Base-by-base conservation (phyloP, 179 eudicot species). In the Heliamphora pulchella region DNA sequence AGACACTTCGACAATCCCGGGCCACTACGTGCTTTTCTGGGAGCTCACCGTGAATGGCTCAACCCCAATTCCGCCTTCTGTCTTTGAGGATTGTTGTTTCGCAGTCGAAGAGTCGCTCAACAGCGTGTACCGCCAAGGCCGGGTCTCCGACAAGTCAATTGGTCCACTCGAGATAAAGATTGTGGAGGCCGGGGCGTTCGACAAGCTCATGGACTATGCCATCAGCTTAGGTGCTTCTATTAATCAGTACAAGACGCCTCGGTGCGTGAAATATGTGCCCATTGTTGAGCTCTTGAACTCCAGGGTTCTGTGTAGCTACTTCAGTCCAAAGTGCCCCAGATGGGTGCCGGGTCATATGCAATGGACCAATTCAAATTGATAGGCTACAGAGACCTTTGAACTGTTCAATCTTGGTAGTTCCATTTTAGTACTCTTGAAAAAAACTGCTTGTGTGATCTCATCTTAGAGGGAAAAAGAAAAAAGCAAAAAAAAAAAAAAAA, bases 11-110 rank as follows among this genome's bases (percentile, higher is more conserved):
- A 85, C 90, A 0, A 86, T 90, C 59, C 98, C 97, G 0, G 98
- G 98, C 10, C 98, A 94, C 80, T 94, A 94, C 50, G 97, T 94
- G 9, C 89, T 94, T 3, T 94, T 86, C 20, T 94, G 97, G 97
- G 98, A 94, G 79, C 79, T 94, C 0, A 86, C 70, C 58, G 73
- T 76, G 0, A 89, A 84, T 3, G 91, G 86, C 2, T 81, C 93
- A 0, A 88, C 91, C 41, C 87, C 76, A 4, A 66, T 89, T 3
- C 94, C 94, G 0, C 89, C 94, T 0, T 92, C 92, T 2, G 87
- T 91, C 0, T 91, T 85, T 2, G 94, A 93, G 83, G 97, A 93
- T 8, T 93, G 98, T 63, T 93, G 98, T 72, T 83, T 93, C 7
- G 77, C 96, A 0, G 76, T 90, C 0, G 98, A 93, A 78, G 98